Base-by-base conservation (phyloP, 2,329 filamentous ascomycete species). In the Diplocarpon mali region DNA sequence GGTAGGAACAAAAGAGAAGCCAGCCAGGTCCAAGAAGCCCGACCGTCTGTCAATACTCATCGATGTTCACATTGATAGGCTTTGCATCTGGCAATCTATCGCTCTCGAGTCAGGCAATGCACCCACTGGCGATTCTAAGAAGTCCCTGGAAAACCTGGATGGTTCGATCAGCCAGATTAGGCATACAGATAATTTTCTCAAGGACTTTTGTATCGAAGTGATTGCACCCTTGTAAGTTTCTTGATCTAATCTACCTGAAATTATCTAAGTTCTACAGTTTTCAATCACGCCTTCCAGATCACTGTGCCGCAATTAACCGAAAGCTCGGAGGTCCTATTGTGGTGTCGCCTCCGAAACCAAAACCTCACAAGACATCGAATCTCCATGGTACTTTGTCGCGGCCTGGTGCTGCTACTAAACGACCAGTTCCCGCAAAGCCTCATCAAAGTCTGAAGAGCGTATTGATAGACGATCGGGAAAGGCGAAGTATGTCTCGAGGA, bases 1-100 rank as follows among this genome's bases (percentile, higher is more conserved):
- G 10, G 42, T 45, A 27, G 50, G 52, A n/a, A 39, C 40, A 1
- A 59, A 58, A 27, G 50, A 53, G 8, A 55, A 51, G 35, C 35
- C 46, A n/a, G 15, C 39, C 4, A 61, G 53, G 57, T 58, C 53
- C 51, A 66, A 55, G 54, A 64, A 56, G 50, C 41, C 54, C 3
- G 75, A 82, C 52, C 78, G 87, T 53, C 65, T 85, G 6, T 71
- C 72, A 1, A 65, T 78, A 7, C 69, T 85, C 15, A 67, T 88
- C 4, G 85, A 90, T 57, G 69, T 87, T 0, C 75, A 88, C 41
- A 75, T 85, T 7, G 85, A 92, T 61, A 78, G 83, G 38, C 67
- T 92, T 17, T 86, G 82, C 56, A 92, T 92, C 48, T 90, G 85
- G 85, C 83, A 89, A 58, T 86, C 84, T 3, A 80, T 85, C 7